A percentile compares a stretch with the other conserved stretches of the same genome.
Conservation (phyloP, 2,329 filamentous ascomycete species). For the Phoma sp. region DNA sequence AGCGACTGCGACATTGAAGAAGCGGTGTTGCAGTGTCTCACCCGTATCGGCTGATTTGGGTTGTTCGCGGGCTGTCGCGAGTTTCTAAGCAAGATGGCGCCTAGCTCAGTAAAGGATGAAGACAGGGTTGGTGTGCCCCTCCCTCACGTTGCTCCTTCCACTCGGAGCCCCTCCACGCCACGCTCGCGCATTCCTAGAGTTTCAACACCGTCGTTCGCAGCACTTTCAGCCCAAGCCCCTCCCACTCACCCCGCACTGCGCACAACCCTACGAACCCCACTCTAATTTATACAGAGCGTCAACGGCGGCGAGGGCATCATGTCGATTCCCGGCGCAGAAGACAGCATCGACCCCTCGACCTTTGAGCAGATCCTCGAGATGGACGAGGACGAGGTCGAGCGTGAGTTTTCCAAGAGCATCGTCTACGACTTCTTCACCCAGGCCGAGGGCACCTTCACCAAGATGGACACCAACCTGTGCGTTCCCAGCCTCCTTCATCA, state of each 20-base stretch:
- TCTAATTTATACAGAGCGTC: slow-evolving; percentile 29
- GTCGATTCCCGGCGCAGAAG: slow-evolving; percentile 68
- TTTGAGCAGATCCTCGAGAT: slow-evolving; percentile 98
- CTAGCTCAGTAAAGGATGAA: slow-evolving; percentile 38
- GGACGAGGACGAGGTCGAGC: slow-evolving; percentile 87
- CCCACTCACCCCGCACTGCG: slow-evolving; percentile 1
- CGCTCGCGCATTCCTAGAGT: slow-evolving; percentile 13
- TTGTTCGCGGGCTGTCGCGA: slow-evolving; percentile 22
- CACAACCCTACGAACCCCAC: slow-evolving; percentile 11
- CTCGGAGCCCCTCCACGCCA: slow-evolving; percentile 21
- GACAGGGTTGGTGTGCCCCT: slow-evolving; percentile 48
- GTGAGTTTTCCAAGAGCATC: slow-evolving; percentile 87
- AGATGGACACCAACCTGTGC: slow-evolving; percentile 87
- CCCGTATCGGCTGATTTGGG: slow-evolving; percentile 19
- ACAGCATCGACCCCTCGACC: slow-evolving; percentile 78
- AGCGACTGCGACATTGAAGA: slow-evolving; percentile 27
- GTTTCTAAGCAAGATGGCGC: slow-evolving; percentile 40
- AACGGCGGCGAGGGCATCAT: slow-evolving; percentile 45
- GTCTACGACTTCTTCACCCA: slow-evolving; percentile 94
- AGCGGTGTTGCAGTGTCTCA: slow-evolving; percentile 24
- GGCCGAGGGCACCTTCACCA: slow-evolving; percentile 81
- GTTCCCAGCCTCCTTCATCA: slow-evolving; percentile 50
- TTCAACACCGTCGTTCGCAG: neutral
- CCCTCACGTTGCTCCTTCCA: slow-evolving; percentile 28
- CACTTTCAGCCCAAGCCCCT: neutral